These are phyloP conservation scores for Mucor saturninus DNA, from an alignment of 371 early-diverging fungal genomes.

Conservation along the genomic window DNA sequence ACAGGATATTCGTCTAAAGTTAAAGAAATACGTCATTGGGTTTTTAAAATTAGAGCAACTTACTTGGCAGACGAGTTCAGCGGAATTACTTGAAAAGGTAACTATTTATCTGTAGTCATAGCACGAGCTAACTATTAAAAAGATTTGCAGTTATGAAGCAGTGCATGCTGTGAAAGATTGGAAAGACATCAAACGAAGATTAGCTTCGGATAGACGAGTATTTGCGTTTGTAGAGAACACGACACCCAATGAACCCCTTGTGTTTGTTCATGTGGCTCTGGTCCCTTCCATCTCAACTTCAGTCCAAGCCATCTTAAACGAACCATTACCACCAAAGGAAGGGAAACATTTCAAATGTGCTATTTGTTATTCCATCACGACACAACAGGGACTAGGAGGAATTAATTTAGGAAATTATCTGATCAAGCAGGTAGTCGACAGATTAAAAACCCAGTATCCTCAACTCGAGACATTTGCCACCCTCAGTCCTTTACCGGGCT, in stretches of 20 bases:
- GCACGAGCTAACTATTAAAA: no score
- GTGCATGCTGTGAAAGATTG: constrained; percentile 82
- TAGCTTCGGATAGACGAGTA: constrained; percentile 77
- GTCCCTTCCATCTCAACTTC: constrained; percentile 59
- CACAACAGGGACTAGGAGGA: constrained; percentile 79
- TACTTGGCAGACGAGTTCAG: constrained; percentile 77
- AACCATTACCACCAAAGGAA: constrained; percentile 37
- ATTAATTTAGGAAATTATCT: constrained; percentile 87
- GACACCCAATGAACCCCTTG: constrained; percentile 76
- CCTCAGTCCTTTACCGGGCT: constrained; percentile 85
- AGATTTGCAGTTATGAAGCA: constrained; percentile 80
- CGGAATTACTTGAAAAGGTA: constrained; percentile 79
- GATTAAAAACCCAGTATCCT: constrained; percentile 68
- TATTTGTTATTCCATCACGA: constrained; percentile 89
- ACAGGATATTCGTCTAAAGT: constrained; percentile 18
- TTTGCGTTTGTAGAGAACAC: constrained; percentile 81
- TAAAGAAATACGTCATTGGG: constrained; percentile 22
- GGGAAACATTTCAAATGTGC: constrained; percentile 60
- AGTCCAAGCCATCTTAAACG: constrained; percentile 69
- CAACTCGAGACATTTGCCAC: constrained; percentile 79
- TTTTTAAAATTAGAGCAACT: constrained; percentile 72
- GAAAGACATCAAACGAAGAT: constrained; percentile 77
- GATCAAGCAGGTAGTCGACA: constrained; percentile 83
- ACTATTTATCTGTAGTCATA: background rate
- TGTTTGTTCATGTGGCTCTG: constrained; percentile 84